A percentile compares a stretch with the other conserved stretches of the same genome.
Evolutionary conservation across 139 green algal species (phyloP).

Genomic region (Zygnema circumcarinatum): DNA sequence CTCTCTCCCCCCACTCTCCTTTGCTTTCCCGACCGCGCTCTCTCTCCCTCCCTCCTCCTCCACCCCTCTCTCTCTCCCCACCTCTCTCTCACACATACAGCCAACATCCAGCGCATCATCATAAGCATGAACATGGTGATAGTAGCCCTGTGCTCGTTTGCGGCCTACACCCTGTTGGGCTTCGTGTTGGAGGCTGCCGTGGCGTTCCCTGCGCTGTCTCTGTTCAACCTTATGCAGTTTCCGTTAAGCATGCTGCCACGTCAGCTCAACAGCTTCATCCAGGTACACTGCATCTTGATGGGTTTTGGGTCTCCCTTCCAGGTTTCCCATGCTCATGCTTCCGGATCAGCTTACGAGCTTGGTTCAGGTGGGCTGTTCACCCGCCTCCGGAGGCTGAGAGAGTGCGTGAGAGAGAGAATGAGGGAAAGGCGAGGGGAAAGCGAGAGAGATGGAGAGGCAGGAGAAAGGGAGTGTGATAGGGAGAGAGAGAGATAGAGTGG

Average conservation of each 20-base stretch:
- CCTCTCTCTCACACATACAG: background rate
- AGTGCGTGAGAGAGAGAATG: background rate
- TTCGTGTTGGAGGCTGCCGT: slow-evolving; percentile 66
- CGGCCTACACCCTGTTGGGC: slow-evolving; percentile 73
- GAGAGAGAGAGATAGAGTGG: too few relatives aligned
- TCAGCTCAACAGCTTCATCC: slow-evolving; percentile 42
- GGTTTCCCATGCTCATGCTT: slow-evolving; percentile 88
- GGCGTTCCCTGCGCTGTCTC: slow-evolving; percentile 85
- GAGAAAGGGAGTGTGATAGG: too few relatives aligned
- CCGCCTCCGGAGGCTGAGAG: background rate
- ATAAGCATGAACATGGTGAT: slow-evolving; percentile 22
- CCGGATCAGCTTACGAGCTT: slow-evolving; percentile 70
- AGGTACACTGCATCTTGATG: slow-evolving; percentile 12
- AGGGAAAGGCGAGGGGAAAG: too few relatives aligned
- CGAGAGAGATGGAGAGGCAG: background rate
- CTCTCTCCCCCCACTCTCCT: too few relatives aligned
- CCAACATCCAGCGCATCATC: background rate
- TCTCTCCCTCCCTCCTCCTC: background rate
- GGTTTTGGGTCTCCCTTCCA: background rate
- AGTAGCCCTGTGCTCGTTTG: slow-evolving; percentile 79
- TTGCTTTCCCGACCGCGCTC: background rate
- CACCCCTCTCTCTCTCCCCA: background rate
- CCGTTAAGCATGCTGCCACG: slow-evolving; percentile 90
- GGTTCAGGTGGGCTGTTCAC: slow-evolving; percentile 35
- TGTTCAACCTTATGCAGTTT: slow-evolving; percentile 92